Conservation (phyloP, 148 eudicot genomes). For the Pharnaceum exiguum region DNA sequence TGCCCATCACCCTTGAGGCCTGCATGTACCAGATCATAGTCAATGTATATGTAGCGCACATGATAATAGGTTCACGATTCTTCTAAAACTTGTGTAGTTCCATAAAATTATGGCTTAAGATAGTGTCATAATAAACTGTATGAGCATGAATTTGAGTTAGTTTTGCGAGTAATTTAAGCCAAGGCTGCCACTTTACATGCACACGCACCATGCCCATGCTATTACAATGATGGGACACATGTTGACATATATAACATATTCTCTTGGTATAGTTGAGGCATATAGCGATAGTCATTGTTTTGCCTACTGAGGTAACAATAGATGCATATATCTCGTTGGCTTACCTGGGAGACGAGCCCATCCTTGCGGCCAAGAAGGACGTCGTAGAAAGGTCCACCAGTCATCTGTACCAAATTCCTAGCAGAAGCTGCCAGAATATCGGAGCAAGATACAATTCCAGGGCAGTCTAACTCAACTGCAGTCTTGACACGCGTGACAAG, state of each 20-base stretch:
- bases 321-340: too few species aligned
- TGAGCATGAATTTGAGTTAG: neutral
- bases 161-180: neutral
- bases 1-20: constrained; percentile 46
- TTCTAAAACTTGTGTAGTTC: neutral
- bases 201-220: too few species aligned
- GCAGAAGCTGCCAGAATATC: constrained; percentile 58
- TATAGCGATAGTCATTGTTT: too few species aligned
- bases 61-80: neutral
- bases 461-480: constrained; percentile 52
- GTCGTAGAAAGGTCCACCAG: constrained; percentile 54
- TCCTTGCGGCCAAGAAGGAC: constrained; percentile 58
- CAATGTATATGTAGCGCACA: too few species aligned
- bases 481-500: constrained; percentile 61
- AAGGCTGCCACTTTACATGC: too few species aligned
- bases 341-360: constrained; percentile 40
- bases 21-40: neutral
- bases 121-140: neutral
- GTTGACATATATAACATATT: too few species aligned
- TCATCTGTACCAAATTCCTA: constrained; percentile 57
- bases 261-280: too few species aligned
- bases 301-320: too few species aligned
- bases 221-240: too few species aligned
- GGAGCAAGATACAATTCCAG: constrained; percentile 63
- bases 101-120: too few species aligned